A percentile compares a stretch with the other conserved stretches of the same genome.
phyloP scores from a whole-genome alignment of 2,329 filamentous ascomycete species.

The Botryotinia globosa region DNA sequence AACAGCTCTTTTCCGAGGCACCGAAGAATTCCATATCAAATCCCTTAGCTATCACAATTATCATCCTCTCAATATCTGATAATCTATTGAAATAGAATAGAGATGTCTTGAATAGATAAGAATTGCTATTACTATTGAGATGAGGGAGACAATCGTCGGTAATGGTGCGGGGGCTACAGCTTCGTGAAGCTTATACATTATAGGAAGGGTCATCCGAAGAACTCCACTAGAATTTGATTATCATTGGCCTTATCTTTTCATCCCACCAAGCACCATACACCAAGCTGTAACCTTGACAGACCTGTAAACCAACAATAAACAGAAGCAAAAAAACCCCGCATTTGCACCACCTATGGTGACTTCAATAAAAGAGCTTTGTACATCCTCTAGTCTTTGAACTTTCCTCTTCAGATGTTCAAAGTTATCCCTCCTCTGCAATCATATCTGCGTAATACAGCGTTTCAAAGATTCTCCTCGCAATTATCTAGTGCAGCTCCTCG shows the following conservation, averaged over 20 bases:
- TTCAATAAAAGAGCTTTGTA: slow-evolving; percentile 2
- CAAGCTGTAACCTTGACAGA: slow-evolving; percentile 1
- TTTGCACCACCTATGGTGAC: slow-evolving; percentile 1
- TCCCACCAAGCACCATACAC: background rate
- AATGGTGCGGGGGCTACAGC: background rate
- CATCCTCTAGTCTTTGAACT: background rate
- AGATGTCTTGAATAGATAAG: background rate
- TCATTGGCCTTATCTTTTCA: slow-evolving; percentile 15
- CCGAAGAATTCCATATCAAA: background rate
- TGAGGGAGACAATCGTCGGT: background rate
- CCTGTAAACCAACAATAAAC: background rate
- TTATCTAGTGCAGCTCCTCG: background rate
- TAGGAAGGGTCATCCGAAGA: slow-evolving; percentile 19
- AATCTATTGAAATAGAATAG: background rate
- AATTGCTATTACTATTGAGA: background rate
- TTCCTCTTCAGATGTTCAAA: slow-evolving; percentile 13
- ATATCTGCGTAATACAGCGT: slow-evolving; percentile 12
- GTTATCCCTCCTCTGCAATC: slow-evolving; percentile 7
- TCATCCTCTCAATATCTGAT: background rate
- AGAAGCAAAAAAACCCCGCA: slow-evolving; percentile 7
- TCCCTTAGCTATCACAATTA: background rate
- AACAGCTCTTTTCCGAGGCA: background rate
- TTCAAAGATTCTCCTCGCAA: background rate
- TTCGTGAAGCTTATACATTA: slow-evolving; percentile 1
- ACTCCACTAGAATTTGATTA: background rate